Evolutionary conservation across 2,329 filamentous ascomycete genomes (phyloP).

Genomic region (Colletotrichum godetiae): DNA sequence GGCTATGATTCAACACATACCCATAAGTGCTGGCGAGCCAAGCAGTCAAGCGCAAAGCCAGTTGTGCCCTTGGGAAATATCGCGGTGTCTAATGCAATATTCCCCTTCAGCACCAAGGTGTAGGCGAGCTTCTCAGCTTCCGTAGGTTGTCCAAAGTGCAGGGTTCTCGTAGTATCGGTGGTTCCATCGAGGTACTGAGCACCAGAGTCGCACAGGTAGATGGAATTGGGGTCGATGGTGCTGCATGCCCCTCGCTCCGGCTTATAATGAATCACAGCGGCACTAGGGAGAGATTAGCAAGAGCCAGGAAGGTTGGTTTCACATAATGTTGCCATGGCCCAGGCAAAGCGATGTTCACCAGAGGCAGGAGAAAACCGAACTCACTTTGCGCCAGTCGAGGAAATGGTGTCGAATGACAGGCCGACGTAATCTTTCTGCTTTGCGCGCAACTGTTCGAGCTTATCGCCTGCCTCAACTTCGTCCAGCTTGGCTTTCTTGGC

Average conservation of each 20-base stretch:
- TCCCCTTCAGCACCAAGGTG: conserved; percentile 93
- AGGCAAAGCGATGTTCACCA: background rate
- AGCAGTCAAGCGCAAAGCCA: conserved; percentile 87
- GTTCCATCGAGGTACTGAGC: conserved; percentile 97
- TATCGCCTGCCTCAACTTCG: conserved; percentile 92
- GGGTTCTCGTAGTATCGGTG: conserved; percentile 92
- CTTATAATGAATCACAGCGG: conserved; percentile 95
- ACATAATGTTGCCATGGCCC: background rate
- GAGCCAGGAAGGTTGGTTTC: background rate
- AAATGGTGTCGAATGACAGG: conserved; percentile 95
- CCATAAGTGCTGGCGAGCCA: conserved; percentile 95
- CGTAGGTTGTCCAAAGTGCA: conserved; percentile 90
- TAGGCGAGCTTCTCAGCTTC: conserved; percentile 89
- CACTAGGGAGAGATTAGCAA: conserved; percentile 56
- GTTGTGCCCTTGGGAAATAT: conserved; percentile 96
- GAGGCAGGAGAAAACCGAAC: conserved; percentile 41
- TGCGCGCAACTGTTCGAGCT: conserved; percentile 81
- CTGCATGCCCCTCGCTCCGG: conserved; percentile 87
- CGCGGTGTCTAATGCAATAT: conserved; percentile 87
- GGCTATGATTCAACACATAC: conserved; percentile 55
- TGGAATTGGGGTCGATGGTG: conserved; percentile 82
- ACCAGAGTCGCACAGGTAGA: conserved; percentile 97
- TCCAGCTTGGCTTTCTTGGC: conserved; percentile 80
- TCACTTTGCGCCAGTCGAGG: conserved; percentile 84
- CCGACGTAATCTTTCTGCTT: conserved; percentile 83